Base-by-base conservation (phyloP, 2,329 filamentous ascomycete species). In the Fusarium praegraminearum region DNA sequence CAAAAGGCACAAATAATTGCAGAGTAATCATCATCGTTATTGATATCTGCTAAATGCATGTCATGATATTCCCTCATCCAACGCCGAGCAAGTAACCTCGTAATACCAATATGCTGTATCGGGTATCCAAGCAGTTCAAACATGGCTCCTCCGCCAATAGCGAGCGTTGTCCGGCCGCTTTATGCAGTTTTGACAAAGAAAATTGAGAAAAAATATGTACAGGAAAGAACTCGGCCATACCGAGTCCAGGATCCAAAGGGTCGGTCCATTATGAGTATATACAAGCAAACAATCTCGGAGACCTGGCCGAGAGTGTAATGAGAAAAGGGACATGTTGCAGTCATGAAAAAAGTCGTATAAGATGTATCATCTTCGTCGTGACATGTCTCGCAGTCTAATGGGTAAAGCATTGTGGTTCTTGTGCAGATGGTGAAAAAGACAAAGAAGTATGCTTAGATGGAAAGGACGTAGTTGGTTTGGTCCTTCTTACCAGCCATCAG, bases 401-500 rank as follows among this genome's bases (percentile, higher is more conserved):
- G 43, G 22, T 13, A 47, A 61, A 49, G 32, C 57, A 44, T 22
- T 20, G 11, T 44, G 43, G 30, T 54, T 64, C 40, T 68, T 52
- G 36, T 56, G 50, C 53, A 58, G 15, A 40, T 40, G 18, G 10
- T 16, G 7, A 32, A 49, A 49, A 38, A 53, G n/a, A 45, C 24
- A 47, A 57, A 49, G 40, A 59, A 52, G 59, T 22, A 41, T 61
- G 63, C 68, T 82, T 82, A 93, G 75, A 93, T 83, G 65, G 92
- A 94, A 75, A 94, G 84, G 77, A 94, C 91, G 79, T 93, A 93
- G 76, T 92, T 92, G 78, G 90, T 89, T 74, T 87, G 88, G 75
- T 90, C 92, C 57, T 84, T 83, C 81, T 93, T 94, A 76, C 93
- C 93, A 62, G 93, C 93, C 86, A 96, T 93, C 77, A 95, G 89